Evolutionary conservation across 1,284 basidiomycete species (phyloP), one percentile per base, ranked within the genome.

Genomic region (Ceratobasidium sp.): DNA sequence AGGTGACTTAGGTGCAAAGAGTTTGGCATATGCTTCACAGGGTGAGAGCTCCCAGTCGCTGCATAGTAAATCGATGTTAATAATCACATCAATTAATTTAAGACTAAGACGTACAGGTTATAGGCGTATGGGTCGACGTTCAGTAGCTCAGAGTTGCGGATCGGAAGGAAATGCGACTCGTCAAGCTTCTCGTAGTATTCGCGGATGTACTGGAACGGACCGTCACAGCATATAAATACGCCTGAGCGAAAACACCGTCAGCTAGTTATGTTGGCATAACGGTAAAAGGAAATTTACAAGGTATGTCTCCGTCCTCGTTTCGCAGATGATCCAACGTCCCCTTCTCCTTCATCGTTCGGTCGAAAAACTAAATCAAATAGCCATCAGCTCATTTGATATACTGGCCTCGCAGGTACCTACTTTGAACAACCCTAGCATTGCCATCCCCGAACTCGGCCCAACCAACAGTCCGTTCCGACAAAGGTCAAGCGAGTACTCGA

Each of bases 361-460:
- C 60, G 26, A 61, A 61, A 13, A 61, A 61, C 60, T 61, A 61
- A 6, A 18, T 28, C 13, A 60, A 60, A 46, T 51, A 42, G 7
- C 18, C 42, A 39, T 56, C n/a, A n/a, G n/a, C 72, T 49, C 66
- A 64, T 9, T 66, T 44, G 28, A 66, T 42, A 44, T 64, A 75
- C 44, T 46, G 44, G 6, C 44, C 13, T 13, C 44, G 6, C 44
- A 6, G 44, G 7, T 13, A 46, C 15, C 15, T 18, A 49, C 64
- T 23, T 77, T 64, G 13, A 56, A 53, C 33, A 77, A 26, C 4
- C 73, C 73, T 9, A 67, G 23, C 2, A 56, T 44, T 1, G 73
- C 28, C 1, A 77, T 61, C 13, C 73, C 73, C 5, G 73, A 77
- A 42, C 73, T 77, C 3, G 73, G 73, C 3, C 73, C 73, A 28